Evolutionary conservation across 2,329 filamentous ascomycete genomes (phyloP), one percentile per base, ranked within the genome.

Genomic region (Colletotrichum caudatum): DNA sequence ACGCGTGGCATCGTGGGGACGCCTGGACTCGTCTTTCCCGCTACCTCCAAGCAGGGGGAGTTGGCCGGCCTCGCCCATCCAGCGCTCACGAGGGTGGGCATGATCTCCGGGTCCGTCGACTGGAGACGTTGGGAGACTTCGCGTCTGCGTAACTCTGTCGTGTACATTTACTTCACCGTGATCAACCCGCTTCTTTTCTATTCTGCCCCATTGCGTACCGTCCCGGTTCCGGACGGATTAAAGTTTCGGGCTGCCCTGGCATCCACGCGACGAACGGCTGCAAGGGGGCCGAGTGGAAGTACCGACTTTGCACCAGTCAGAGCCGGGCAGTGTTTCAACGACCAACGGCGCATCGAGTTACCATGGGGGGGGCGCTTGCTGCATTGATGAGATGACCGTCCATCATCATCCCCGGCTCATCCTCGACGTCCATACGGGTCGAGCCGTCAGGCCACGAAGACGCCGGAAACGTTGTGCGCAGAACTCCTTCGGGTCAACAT

Each of bases 241-340:
- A 58, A 68, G 64, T 68, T 67, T 67, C 41, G 35, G 7, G 9
- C 29, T 16, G 39, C 14, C 50, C 50, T 71, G 46, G 46, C 59
- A 59, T 71, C 59, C 41, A 33, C 44, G 44, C 57, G 58, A 65
- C 63, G 64, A 71, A 53, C 35, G 46, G 48, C 48, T 39, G 48
- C 33, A 46, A 44, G 44, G 44, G 37, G 37, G 48, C 7, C 20
- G 44, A 4, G 29, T 14, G 20, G 51, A n/a, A 20, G 35, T 29
- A 23, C 35, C 16, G 41, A 71, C 63, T 62, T 63, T 16, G 69
- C 69, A 71, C 68, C 58, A 71, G 64, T 71, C 64, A 50, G 57
- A 68, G 51, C 41, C 41, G 26, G 53, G n/a, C 2, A 33, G 20
- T n/a, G 29, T 59, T 20, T 59, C 3, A 37, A 63, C 63, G 54